phyloP scores from a whole-genome alignment of 2,329 filamentous ascomycete species.

The Trichothecium roseum region DNA sequence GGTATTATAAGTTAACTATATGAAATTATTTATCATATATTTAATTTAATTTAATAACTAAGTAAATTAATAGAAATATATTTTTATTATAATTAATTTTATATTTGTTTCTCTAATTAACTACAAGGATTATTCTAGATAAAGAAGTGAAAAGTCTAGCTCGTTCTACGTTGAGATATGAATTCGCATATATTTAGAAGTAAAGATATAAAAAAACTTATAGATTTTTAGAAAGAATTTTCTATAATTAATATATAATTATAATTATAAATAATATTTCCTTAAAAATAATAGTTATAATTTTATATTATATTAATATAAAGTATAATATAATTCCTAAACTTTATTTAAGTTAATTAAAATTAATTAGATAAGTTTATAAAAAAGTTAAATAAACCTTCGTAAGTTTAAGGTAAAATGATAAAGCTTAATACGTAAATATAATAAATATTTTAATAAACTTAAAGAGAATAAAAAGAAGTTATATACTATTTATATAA shows the following conservation, averaged over 20 bases:
- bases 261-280: background rate
- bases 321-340: constrained; percentile 3
- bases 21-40: constrained; percentile 1
- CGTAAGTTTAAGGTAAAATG: too few species aligned
- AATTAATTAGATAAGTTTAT: too few species aligned
- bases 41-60: constrained; percentile 1
- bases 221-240: background rate
- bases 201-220: constrained; percentile 1
- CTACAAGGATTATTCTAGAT: constrained; percentile 1
- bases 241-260: constrained; percentile 2
- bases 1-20: constrained; percentile 1
- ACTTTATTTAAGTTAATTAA: constrained; percentile 1
- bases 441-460: too few species aligned
- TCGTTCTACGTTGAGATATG: too few species aligned
- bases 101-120: too few species aligned
- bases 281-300: constrained; percentile 2
- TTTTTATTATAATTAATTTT: too few species aligned
- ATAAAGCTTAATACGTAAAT: too few species aligned
- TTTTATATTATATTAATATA: constrained; percentile 6
- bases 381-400: too few species aligned
- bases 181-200: constrained; percentile 1
- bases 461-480: too few species aligned
- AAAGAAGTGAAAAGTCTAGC: too few species aligned
- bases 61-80: constrained; percentile 1
- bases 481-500: too few species aligned